Base-by-base conservation (phyloP, 306 rosid genomes). In the Medicago lupulina region DNA sequence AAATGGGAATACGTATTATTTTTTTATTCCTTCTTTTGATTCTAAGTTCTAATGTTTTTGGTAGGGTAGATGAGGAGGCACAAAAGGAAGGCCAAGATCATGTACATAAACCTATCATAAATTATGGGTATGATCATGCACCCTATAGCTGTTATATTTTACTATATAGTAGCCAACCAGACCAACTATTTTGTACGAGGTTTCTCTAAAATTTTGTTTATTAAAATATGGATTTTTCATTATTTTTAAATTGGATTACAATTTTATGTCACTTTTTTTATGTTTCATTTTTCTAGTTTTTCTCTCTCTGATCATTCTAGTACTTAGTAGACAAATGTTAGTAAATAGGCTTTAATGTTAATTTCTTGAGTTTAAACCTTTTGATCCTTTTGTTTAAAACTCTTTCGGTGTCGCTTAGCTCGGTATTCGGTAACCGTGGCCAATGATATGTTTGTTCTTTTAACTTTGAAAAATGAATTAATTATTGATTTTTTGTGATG, bases 61-160 rank as follows among this genome's bases (percentile, higher is more conserved):
- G 66, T 54, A 43, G 57, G 83, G 68, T 75, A 60, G 77, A 79
- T 25, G 80, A 47, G 75, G 84, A 57, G 55, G 54, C 76, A 15
- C 49, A 19, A 74, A 71, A n/a, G 84, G 85, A 80, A 70, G 71
- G 68, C 25, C 80, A 85, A 55, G 80, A 78, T 88, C 79, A 67
- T 63, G 39, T 67, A 17, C 55, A 66, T 57, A 70, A 71, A 41
- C 74, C 84, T 44, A 60, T 76, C 85, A 59, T 68, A 76, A 80
- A 55, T 58, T 19, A 86, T 60, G 81, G 87, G 96, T 89, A 79
- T 49, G 76, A 68, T 23, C 58, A 36, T 80, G 53, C 40, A 4
- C 40, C 7, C 31, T 64, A 31, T 64, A 44, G 43, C 16, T 67
- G 31, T 28, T 28, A 3, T 28, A 3, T 28, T 3, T 28, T 3